A percentile compares a stretch with the other conserved stretches of the same genome.
Conservation (phyloP, 371 early-diverging fungal genomes). For the Batrachochytrium dendrobatidis region DNA sequence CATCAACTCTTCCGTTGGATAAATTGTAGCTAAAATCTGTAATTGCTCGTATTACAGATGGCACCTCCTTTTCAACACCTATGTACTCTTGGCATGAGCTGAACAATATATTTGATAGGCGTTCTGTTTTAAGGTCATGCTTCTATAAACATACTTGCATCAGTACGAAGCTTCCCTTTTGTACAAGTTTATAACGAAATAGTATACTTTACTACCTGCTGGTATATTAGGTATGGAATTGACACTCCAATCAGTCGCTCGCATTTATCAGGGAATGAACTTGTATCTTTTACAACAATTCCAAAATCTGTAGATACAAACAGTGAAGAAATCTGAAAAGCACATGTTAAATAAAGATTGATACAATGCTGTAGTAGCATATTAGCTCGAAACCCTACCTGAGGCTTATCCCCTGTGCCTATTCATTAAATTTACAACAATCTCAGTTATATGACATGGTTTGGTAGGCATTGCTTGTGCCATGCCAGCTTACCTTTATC, state of each 20-base stretch:
- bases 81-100: constrained; percentile 18
- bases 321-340: constrained; percentile 22
- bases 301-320: constrained; percentile 30
- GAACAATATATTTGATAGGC: background rate
- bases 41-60: constrained; percentile 24
- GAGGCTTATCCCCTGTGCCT: too few relatives aligned
- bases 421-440: too few relatives aligned
- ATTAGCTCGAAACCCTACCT: too few relatives aligned
- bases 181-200: background rate
- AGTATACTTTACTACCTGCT: constrained; percentile 15
- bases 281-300: constrained; percentile 25
- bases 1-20: constrained; percentile 38
- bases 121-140: background rate
- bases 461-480: too few relatives aligned
- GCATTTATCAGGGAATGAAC: constrained; percentile 7
- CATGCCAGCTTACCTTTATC: background rate
- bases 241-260: constrained; percentile 25
- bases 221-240: constrained; percentile 32
- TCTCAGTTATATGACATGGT: too few relatives aligned
- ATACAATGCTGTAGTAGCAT: constrained; percentile 1
- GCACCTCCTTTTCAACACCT: constrained; percentile 29
- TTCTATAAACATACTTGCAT: background rate
- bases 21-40: constrained; percentile 40
- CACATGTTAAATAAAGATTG: background rate
- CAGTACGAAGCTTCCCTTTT: background rate